Base-by-base conservation (phyloP, 2,329 filamentous ascomycete genomes). In the Aspergillus spinulosporus region DNA sequence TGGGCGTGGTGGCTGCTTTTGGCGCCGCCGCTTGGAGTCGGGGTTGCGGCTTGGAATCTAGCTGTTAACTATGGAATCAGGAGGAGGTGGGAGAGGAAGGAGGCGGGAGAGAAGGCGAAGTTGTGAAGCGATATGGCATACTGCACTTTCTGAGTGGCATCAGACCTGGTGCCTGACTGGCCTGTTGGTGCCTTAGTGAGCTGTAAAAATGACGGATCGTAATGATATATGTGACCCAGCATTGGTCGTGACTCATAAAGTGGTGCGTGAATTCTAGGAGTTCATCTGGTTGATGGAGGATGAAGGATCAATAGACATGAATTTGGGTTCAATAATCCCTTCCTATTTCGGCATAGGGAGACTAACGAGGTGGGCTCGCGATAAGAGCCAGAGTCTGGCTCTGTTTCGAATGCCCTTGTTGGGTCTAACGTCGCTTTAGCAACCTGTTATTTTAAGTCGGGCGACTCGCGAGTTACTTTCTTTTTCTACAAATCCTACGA, bases 1-100 rank as follows among this genome's bases (percentile, higher is more conserved):
- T 97, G 94, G 93, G 85, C 85, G n/a, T 88, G 84, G 83, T 56
- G 88, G 58, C 73, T 85, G 49, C 72, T 85, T 69, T 63, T 87
- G 39, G 88, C 83, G 68, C 93, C 93, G 62, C 91, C 92, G 40
- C 66, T 95, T 62, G 92, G 88, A 1, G 82, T 86, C 15, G 75
- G 82, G 8, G 82, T 86, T 56, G 90, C 86, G 0, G 74, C 84
- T 29, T 92, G 87, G 86, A 87, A 83, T 64, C 84, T 90, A 70
- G 86, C 86, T 76, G 80, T 85, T 68, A 94, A 92, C 74, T 81
- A 83, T 68, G 81, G 78, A 66, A 85, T 87, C 63, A 89, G 90
- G 74, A 82, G 78, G 71, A 78, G 78, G 58, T 96, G 92, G 92
- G 83, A 85, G 62, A 79, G 78, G 62, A 76, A 80, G 73, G 79